Evolutionary conservation across 257 asterid species (phyloP).

Genomic region (Salvia miltiorrhiza): DNA sequence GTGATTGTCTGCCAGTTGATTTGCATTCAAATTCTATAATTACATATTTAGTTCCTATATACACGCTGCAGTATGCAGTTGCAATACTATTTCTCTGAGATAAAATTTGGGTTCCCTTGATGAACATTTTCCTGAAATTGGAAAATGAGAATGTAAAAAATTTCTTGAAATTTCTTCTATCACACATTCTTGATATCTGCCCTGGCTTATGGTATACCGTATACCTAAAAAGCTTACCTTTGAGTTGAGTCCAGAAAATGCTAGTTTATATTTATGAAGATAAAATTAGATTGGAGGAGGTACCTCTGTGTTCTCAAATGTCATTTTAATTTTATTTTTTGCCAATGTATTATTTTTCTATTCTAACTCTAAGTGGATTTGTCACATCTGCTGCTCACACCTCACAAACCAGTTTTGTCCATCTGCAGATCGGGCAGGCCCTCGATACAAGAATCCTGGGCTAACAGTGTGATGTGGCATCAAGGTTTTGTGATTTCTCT

Average conservation of each 20-base stretch:
- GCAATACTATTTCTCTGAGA: not conserved
- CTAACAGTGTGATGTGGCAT: slow-evolving; percentile 72
- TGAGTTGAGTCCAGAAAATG: not conserved
- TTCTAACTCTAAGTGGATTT: not conserved
- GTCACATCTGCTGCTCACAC: slow-evolving; percentile 14
- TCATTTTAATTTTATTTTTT: not conserved
- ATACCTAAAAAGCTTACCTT: not conserved
- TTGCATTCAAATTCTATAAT: no score
- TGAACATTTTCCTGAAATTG: not conserved
- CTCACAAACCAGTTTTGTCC: slow-evolving; percentile 12
- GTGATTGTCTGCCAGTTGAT: not conserved
- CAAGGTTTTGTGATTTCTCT: slow-evolving; percentile 55
- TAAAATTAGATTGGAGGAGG: not conserved
- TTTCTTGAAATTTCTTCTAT: not conserved
- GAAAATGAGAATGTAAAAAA: not conserved
- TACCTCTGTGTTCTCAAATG: not conserved
- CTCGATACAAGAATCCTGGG: slow-evolving; percentile 79
- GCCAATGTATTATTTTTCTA: not conserved
- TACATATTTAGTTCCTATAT: not conserved
- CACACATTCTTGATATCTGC: not conserved
- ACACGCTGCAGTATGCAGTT: slow-evolving; percentile 3
- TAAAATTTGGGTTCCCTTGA: not conserved
- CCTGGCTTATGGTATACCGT: not conserved
- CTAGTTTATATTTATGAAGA: not conserved
- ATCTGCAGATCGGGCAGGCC: slow-evolving; percentile 82